Evolutionary conservation across 768 basidiomycete genomes (phyloP).

Genomic region (Piloderma croceum): DNA sequence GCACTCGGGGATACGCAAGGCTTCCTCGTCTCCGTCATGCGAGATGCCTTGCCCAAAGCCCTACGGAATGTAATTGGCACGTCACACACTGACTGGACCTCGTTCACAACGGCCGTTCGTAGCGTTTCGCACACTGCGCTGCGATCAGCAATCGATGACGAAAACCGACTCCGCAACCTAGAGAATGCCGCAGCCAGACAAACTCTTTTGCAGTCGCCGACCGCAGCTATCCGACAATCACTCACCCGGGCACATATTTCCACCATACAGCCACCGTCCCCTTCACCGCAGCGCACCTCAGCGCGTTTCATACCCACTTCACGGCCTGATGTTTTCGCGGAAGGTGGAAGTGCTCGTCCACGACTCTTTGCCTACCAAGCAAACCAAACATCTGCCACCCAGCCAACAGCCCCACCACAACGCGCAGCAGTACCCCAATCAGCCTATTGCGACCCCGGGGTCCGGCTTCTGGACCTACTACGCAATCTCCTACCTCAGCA

Average conservation of each 20-base stretch:
- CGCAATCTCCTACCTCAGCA: constrained; percentile 1
- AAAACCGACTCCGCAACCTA: background rate
- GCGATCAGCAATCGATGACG: background rate
- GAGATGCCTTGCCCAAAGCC: constrained; percentile 4
- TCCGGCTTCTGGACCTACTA: background rate
- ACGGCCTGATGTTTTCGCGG: too few species aligned
- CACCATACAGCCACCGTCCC: too few species aligned
- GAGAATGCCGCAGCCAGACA: too few species aligned
- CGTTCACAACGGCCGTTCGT: background rate
- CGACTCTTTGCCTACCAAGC: too few species aligned
- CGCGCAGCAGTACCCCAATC: background rate
- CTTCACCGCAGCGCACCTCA: background rate
- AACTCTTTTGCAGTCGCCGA: background rate
- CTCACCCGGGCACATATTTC: too few species aligned
- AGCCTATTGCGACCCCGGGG: background rate
- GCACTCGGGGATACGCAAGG: constrained; percentile 12
- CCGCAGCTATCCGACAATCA: background rate
- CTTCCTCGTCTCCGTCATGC: constrained; percentile 8
- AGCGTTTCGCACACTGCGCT: background rate
- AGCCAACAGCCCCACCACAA: background rate
- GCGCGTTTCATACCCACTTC: background rate
- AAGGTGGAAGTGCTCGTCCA: too few species aligned
- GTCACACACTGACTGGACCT: background rate
- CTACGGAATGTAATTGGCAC: background rate
- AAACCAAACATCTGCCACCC: background rate